A percentile compares a stretch with the other conserved stretches of the same genome.
Conservation (phyloP, 2,329 filamentous ascomycete genomes). For the Xylariaceae sp. region DNA sequence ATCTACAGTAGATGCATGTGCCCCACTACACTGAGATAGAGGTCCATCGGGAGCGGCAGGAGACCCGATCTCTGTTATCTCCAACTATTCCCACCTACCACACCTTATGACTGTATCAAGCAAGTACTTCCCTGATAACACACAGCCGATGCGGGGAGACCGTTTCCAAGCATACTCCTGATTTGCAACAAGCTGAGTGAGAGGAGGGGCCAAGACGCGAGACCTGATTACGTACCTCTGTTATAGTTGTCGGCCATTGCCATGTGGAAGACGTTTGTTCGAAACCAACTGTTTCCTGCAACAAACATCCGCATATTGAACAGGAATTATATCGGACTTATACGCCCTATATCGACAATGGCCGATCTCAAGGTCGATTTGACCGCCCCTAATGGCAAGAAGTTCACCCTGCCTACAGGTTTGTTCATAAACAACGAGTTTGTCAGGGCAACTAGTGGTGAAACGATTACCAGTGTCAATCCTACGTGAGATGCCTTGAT, state of each 20-base stretch:
- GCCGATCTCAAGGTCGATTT: slow-evolving; percentile 48
- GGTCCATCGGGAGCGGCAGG: no score
- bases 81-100: no score
- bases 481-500: slow-evolving; percentile 49
- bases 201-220: background rate
- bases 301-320: background rate
- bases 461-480: slow-evolving; percentile 63
- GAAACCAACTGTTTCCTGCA: slow-evolving; percentile 6
- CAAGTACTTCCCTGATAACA: slow-evolving; percentile 10
- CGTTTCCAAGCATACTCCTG: background rate
- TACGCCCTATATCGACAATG: slow-evolving; percentile 25
- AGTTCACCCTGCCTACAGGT: slow-evolving; percentile 63
- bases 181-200: slow-evolving; percentile 1
- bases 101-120: slow-evolving; percentile 4
- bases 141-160: slow-evolving; percentile 6
- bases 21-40: no score
- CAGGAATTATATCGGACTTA: slow-evolving; percentile 8
- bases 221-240: background rate
- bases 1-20: no score
- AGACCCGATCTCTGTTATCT: no score
- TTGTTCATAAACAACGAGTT: slow-evolving; percentile 77
- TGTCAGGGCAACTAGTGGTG: slow-evolving; percentile 57
- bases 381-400: slow-evolving; percentile 68
- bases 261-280: slow-evolving; percentile 7
- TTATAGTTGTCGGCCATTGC: background rate